Percentiles rank a stretch among this genome's conserved stretches.
Conservation (phyloP, 305 asterid species). For the Andrographis paniculata region DNA sequence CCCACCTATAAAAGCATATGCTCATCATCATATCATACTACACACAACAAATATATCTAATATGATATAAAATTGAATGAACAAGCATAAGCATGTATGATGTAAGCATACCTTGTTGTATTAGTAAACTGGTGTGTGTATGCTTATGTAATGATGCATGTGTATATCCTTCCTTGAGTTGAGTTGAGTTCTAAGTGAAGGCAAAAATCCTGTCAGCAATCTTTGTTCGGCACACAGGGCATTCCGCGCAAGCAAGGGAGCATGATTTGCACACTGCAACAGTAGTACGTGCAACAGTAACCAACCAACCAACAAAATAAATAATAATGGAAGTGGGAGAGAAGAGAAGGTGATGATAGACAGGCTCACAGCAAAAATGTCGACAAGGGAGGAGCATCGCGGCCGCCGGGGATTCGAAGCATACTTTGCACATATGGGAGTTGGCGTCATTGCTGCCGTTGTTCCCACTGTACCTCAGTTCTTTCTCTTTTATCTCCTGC, state of each 20-base stretch:
- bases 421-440: constrained; percentile 87
- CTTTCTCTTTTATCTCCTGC: constrained; percentile 97
- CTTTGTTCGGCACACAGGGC: constrained; percentile 85
- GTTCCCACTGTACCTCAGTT: constrained; percentile 55
- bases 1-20: too few species aligned
- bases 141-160: too few species aligned
- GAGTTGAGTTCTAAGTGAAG: constrained; percentile 39
- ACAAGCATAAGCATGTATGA: too few species aligned
- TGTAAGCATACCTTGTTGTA: too few species aligned
- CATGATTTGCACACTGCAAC: constrained; percentile 93
- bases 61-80: too few species aligned
- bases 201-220: constrained; percentile 91
- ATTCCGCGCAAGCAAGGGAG: constrained; percentile 90
- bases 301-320: too few species aligned
- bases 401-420: constrained; percentile 87
- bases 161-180: too few species aligned
- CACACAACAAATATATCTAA: too few species aligned
- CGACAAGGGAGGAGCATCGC: constrained; percentile 99
- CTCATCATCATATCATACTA: too few species aligned
- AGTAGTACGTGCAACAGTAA: constrained; percentile 16
- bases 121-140: too few species aligned
- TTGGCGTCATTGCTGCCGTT: constrained; percentile 77
- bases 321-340: too few species aligned
- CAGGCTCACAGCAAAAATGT: constrained; percentile 85
- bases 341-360: background rate